phyloP scores from a whole-genome alignment of 1,284 basidiomycete genomes.

The Neolentinus lepideus region DNA sequence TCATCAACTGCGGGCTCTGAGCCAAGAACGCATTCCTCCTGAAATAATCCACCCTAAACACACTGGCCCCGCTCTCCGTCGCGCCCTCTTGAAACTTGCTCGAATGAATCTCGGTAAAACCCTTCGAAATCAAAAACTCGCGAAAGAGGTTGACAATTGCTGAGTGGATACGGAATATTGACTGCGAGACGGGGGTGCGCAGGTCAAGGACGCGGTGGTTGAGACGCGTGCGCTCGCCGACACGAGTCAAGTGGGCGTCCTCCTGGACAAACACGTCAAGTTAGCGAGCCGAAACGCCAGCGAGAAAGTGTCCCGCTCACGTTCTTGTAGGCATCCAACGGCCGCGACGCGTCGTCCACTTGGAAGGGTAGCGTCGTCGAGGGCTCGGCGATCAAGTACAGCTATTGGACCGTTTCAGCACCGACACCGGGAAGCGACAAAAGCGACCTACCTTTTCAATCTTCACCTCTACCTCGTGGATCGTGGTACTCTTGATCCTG shows the following conservation, averaged over 20 bases:
- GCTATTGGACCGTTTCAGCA: constrained; percentile 25
- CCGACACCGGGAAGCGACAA: constrained; percentile 14
- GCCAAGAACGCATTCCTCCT: constrained; percentile 59
- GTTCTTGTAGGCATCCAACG: constrained; percentile 5
- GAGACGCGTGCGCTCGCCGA: constrained; percentile 53
- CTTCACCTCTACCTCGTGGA: constrained; percentile 54
- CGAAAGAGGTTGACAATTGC: constrained; percentile 61
- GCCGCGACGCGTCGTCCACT: constrained; percentile 34
- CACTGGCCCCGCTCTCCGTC: constrained; percentile 59
- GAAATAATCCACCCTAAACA: constrained; percentile 75
- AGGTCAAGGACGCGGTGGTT: constrained; percentile 66
- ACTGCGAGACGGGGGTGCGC: constrained; percentile 58
- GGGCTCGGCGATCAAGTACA: constrained; percentile 43
- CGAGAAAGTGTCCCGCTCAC: too few relatives aligned
- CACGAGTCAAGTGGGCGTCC: constrained; percentile 29
- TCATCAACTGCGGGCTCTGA: constrained; percentile 65
- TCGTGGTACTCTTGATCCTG: constrained; percentile 39
- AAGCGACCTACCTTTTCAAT: constrained; percentile 39
- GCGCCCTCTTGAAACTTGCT: constrained; percentile 69
- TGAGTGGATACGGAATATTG: constrained; percentile 63
- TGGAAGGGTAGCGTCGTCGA: constrained; percentile 26
- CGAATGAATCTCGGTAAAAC: constrained; percentile 64
- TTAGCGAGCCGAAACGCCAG: too few relatives aligned
- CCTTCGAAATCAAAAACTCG: constrained; percentile 43
- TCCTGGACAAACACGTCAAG: too few relatives aligned